Conservation (phyloP, 306 rosid species). For the Corylus heterophylla region DNA sequence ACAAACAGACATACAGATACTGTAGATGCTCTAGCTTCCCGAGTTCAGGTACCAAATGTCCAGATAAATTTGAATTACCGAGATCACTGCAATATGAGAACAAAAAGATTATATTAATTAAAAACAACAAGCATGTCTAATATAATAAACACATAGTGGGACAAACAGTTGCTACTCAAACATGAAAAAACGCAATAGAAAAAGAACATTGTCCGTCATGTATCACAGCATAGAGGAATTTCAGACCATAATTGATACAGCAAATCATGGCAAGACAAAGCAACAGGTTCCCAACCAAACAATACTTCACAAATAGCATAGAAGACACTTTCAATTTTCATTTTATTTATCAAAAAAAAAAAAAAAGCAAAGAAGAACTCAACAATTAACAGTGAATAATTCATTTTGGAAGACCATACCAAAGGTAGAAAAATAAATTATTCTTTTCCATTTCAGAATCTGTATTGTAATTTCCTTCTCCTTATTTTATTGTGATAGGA, state of each 20-base stretch:
- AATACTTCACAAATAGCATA: not conserved
- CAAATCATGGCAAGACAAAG: not conserved
- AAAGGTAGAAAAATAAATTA: not conserved
- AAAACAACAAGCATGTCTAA: not conserved
- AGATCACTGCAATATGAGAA: slow-evolving; percentile 65
- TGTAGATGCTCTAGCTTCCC: slow-evolving; percentile 87
- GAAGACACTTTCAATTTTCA: not conserved
- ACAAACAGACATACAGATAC: slow-evolving; percentile 63
- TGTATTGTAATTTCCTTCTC: not conserved
- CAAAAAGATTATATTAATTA: not conserved
- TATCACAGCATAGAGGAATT: not conserved
- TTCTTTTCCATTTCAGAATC: not conserved
- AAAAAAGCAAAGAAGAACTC: not conserved
- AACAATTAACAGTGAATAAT: not conserved
- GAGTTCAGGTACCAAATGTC: slow-evolving; percentile 86
- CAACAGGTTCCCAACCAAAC: not conserved
- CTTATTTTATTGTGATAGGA: not conserved
- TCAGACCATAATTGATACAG: not conserved
- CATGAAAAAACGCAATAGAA: slow-evolving; percentile 16
- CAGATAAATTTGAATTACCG: slow-evolving; percentile 90
- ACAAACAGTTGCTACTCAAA: not conserved
- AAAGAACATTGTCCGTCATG: not conserved
- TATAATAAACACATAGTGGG: not conserved
- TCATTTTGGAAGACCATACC: not conserved
- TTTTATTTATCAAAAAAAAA: too few species aligned